phyloP scores from a whole-genome alignment of 495 filamentous ascomycete species.

The Penicillium daleae region DNA sequence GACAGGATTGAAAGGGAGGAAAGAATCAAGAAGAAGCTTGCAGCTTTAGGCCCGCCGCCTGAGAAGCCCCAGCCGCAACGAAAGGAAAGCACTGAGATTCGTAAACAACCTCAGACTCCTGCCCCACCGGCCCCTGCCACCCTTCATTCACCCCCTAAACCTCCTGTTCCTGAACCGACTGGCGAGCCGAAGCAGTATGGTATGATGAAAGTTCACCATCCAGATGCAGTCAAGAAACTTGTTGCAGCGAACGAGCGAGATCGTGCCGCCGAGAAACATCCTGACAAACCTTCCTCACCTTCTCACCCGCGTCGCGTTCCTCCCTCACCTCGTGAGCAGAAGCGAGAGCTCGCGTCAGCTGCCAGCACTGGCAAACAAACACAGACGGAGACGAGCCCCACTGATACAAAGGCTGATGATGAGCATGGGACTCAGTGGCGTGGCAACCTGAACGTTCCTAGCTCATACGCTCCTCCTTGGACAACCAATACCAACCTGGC shows the following conservation, averaged over 20 bases:
- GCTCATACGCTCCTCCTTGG: slow-evolving; percentile 32
- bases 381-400: not conserved
- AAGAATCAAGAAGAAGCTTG: slow-evolving; percentile 82
- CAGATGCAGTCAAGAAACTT: slow-evolving; percentile 49
- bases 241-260: slow-evolving; percentile 45
- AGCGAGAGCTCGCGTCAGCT: slow-evolving; percentile 31
- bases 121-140: slow-evolving; percentile 23
- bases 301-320: slow-evolving; percentile 34
- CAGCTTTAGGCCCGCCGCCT: slow-evolving; percentile 70
- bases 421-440: slow-evolving; percentile 46
- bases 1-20: slow-evolving; percentile 81
- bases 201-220: slow-evolving; percentile 62
- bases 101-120: slow-evolving; percentile 33
- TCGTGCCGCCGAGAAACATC: slow-evolving; percentile 41
- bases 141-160: slow-evolving; percentile 54
- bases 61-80: slow-evolving; percentile 63
- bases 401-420: slow-evolving; percentile 40
- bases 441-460: slow-evolving; percentile 39
- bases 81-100: slow-evolving; percentile 39
- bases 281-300: slow-evolving; percentile 16
- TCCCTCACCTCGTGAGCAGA: slow-evolving; percentile 41
- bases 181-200: slow-evolving; percentile 61
- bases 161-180: slow-evolving; percentile 54
- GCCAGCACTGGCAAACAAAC: slow-evolving; percentile 7
- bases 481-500: slow-evolving; percentile 40